Evolutionary conservation across 306 rosid genomes (phyloP).

Genomic region (Luffa aegyptiaca): DNA sequence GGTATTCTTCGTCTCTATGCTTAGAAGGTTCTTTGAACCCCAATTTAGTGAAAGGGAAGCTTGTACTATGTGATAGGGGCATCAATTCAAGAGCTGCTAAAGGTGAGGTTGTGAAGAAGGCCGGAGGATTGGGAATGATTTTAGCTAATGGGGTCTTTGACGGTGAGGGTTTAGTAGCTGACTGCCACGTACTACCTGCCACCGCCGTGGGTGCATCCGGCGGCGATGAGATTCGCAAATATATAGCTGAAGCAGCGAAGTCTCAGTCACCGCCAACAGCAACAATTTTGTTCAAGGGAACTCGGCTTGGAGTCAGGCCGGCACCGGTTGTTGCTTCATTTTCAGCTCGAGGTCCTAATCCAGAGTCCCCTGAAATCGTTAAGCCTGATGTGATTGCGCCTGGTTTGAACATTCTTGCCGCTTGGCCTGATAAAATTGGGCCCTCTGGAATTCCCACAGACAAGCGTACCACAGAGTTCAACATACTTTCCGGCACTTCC

Average conservation of each 20-base stretch:
- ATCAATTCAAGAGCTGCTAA: conserved; percentile 74
- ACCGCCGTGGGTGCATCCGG: conserved; percentile 59
- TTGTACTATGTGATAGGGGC: conserved; percentile 79
- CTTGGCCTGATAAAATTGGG: conserved; percentile 86
- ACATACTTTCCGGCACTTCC: conserved; percentile 79
- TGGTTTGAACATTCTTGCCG: conserved; percentile 80
- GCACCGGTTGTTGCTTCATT: conserved; percentile 91
- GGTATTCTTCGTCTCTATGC: conserved; percentile 76
- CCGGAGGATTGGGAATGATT: conserved; percentile 85
- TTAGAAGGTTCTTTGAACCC: conserved; percentile 68
- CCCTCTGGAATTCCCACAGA: conserved; percentile 72
- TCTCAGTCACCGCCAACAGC: conserved; percentile 36
- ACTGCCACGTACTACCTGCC: conserved; percentile 79
- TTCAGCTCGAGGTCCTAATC: conserved; percentile 85
- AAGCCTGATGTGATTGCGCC: conserved; percentile 92
- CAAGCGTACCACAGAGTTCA: conserved; percentile 53
- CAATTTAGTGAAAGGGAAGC: conserved; percentile 48
- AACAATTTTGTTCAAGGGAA: conserved; percentile 57
- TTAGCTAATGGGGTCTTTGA: conserved; percentile 76
- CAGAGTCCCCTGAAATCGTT: conserved; percentile 69
- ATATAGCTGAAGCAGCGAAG: conserved; percentile 27
- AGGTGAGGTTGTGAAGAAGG: conserved; percentile 73
- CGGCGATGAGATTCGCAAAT: conserved; percentile 56
- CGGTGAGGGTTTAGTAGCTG: conserved; percentile 88
- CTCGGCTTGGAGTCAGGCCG: conserved; percentile 62